Base-by-base conservation (phyloP, 768 basidiomycete genomes). In the Leccinum obscurum region DNA sequence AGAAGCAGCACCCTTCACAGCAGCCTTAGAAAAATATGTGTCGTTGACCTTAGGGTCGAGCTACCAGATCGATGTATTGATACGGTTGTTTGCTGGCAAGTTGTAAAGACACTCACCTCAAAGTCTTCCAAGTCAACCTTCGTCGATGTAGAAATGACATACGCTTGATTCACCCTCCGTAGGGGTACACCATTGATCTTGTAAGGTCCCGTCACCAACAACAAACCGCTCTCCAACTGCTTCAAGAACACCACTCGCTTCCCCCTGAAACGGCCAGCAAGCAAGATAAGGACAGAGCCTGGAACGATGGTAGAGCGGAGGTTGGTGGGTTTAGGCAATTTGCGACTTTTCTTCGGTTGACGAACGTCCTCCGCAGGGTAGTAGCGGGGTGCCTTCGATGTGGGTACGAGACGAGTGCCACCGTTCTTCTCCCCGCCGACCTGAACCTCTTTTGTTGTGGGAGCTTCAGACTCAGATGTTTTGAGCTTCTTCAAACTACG, bases 201-300 rank as follows among this genome's bases (percentile, higher is more conserved):
- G 87, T 86, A 98, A 52, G 97, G 97, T 58, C 97, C 97, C 41
- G 95, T 94, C 69, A 99, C 94, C 78, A 99, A 83, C 71, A 99
- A 79, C 72, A 99, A 78, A 57, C 97, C 97, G 63, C 90, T 90
- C 69, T 85, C 84, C 75, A 98, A 80, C 82, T 95, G 94, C 85
- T 97, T 97, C 81, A 99, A 81, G 80, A 93, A 96, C 59, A 99
- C 95, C 65, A 99, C 97, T 57, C 97, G 88, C 87, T 98, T 98
- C 65, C 96, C 96, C 66, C 92, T 83, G 92, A 93, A 98, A 72
- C 95, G 92, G 72, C 97, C 97, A 62, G 97, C 96, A 70, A 99
- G 87, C 68, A 99, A 82, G 78, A 99, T 98, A 67, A 99, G 82
- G 72, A 99, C 84, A 74, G 94, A 89, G 64, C 97, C 97, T 62